These are phyloP conservation scores for Linnemannia hyalina DNA, from an alignment of 192 early-diverging fungal genomes.

Conservation along the genomic window DNA sequence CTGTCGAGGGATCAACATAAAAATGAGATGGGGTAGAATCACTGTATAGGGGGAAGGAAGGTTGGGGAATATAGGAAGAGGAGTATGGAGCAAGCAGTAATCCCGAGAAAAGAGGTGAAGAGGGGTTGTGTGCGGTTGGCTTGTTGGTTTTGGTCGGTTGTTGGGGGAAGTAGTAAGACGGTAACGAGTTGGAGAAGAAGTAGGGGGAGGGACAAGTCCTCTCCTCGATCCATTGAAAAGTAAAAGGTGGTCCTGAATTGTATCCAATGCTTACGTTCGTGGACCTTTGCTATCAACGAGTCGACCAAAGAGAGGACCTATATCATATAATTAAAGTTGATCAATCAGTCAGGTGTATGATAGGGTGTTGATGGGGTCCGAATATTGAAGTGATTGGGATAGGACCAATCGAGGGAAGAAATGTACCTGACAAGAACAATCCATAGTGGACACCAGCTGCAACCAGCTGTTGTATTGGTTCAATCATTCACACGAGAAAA, in stretches of 20 bases:
- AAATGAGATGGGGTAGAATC: neutral
- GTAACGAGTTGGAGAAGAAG: neutral
- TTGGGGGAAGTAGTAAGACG: neutral
- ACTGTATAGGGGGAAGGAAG: neutral
- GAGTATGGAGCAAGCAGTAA: neutral
- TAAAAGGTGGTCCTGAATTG: neutral
- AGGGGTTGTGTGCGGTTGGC: neutral
- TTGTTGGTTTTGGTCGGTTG: neutral
- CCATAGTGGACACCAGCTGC: slow-evolving; percentile 54
- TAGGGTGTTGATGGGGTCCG: neutral
- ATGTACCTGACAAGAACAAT: slow-evolving; percentile 53
- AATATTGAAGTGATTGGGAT: neutral
- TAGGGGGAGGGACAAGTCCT: neutral
- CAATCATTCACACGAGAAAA: neutral
- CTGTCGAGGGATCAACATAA: neutral
- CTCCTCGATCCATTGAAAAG: neutral
- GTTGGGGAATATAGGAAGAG: neutral
- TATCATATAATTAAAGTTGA: neutral
- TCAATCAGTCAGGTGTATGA: neutral
- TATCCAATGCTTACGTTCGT: slow-evolving; percentile 17
- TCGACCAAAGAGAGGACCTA: slow-evolving; percentile 48
- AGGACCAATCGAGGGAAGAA: no score
- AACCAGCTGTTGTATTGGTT: slow-evolving; percentile 15
- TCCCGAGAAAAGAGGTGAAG: neutral
- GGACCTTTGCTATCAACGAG: slow-evolving; percentile 42